phyloP scores from a whole-genome alignment of 139 green algal genomes.

The Mesotaenium endlicherianum region DNA sequence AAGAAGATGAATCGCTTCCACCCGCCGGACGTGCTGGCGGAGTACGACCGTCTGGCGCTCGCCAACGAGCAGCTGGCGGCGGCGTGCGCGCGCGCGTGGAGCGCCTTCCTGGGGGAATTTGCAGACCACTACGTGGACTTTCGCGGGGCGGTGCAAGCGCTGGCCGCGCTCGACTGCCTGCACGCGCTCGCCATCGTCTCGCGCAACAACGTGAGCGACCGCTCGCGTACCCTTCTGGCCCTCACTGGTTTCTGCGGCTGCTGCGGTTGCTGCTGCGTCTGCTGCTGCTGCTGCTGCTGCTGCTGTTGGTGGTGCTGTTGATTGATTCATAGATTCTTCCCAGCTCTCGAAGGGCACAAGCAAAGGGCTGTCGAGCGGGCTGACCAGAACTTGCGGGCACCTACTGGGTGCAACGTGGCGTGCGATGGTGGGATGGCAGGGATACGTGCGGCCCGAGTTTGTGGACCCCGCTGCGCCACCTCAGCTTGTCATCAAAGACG shows the following conservation, averaged over 20 bases:
- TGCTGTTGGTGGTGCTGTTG: background rate
- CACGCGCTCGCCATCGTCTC: conserved; percentile 66
- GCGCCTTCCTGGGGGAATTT: conserved; percentile 58
- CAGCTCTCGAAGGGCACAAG: no score
- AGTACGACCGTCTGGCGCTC: conserved; percentile 56
- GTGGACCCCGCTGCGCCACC: background rate
- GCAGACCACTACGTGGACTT: conserved; percentile 56
- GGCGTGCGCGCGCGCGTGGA: conserved; percentile 61
- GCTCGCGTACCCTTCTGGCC: background rate
- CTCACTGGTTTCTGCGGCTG: background rate
- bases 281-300: background rate
- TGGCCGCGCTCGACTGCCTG: conserved; percentile 77
- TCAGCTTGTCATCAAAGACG: conserved; percentile 19
- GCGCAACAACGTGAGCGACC: background rate
- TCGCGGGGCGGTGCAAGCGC: conserved; percentile 60
- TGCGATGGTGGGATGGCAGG: no score
- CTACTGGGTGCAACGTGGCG: no score
- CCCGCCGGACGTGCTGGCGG: conserved; percentile 64
- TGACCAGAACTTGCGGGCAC: no score
- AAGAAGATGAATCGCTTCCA: conserved; percentile 76
- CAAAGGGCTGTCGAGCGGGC: no score
- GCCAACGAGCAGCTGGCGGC: conserved; percentile 59
- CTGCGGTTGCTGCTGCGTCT: background rate
- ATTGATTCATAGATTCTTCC: background rate
- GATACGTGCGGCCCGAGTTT: conserved; percentile 33